A percentile compares a stretch with the other conserved stretches of the same genome.
These are phyloP conservation scores for Hypoxylon subgilvum DNA, from an alignment of 495 filamentous ascomycete genomes.

Conservation along the genomic window DNA sequence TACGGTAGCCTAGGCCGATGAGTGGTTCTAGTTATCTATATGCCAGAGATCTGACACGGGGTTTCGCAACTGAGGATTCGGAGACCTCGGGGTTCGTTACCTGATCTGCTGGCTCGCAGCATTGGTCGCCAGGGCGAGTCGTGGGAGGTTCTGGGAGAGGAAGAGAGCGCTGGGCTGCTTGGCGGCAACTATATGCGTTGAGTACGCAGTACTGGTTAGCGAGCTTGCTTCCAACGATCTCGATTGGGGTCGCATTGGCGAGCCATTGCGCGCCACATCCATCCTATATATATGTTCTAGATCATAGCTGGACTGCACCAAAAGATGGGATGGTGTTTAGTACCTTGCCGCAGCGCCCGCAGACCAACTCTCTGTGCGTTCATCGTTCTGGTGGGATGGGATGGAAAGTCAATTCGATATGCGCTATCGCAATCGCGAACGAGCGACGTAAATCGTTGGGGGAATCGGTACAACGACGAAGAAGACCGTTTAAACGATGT, in stretches of 20 bases:
- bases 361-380: conserved; percentile 69
- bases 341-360: conserved; percentile 73
- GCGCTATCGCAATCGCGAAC: not conserved
- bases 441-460: too few relatives aligned
- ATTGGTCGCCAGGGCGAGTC: conserved; percentile 54
- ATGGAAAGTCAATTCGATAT: conserved; percentile 9
- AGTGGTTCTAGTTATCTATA: too few relatives aligned
- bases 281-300: not conserved
- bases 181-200: conserved; percentile 46
- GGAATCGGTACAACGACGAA: too few relatives aligned
- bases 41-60: too few relatives aligned
- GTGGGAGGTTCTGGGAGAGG: conserved; percentile 39
- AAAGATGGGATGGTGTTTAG: conserved; percentile 36
- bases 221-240: conserved; percentile 4
- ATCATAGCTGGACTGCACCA: not conserved
- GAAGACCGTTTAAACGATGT: too few relatives aligned
- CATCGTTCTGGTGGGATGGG: conserved; percentile 51
- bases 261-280: not conserved
- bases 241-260: conserved; percentile 1
- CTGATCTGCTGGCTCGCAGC: conserved; percentile 58
- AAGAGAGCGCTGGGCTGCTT: conserved; percentile 54
- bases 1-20: not conserved
- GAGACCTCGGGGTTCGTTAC: conserved; percentile 45
- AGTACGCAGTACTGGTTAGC: not conserved
- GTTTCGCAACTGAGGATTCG: not conserved